Percentiles rank a stretch among this genome's conserved stretches.
These are phyloP conservation scores for Fusarium denticulatum DNA, from an alignment of 2,329 filamentous ascomycete genomes.

Conservation along the genomic window DNA sequence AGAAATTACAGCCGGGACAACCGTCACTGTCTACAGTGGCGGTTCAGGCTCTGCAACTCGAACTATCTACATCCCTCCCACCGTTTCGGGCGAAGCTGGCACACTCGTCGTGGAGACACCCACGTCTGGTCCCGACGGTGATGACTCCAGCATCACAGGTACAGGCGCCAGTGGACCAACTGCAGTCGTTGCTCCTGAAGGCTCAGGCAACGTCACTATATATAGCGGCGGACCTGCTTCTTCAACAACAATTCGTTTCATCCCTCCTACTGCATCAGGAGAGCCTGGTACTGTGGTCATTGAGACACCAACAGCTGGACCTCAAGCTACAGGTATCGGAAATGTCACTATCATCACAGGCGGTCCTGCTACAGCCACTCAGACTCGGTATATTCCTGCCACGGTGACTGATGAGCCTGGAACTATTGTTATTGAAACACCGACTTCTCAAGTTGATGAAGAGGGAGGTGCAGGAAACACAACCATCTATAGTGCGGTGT, in stretches of 20 bases:
- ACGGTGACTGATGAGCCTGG: background rate
- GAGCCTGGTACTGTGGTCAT: constrained; percentile 10
- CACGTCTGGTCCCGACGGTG: background rate
- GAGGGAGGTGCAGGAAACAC: background rate
- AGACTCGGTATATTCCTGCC: constrained; percentile 9
- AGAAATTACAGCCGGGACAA: background rate
- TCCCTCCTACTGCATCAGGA: background rate
- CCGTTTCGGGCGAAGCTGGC: background rate
- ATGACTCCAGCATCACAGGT: background rate
- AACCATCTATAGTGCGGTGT: background rate
- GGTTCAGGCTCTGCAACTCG: background rate
- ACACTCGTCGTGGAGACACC: constrained; percentile 9
- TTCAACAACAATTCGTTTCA: background rate
- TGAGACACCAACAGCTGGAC: constrained; percentile 14
- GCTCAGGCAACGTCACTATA: background rate
- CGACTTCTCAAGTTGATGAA: background rate
- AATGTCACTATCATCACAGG: constrained; percentile 6
- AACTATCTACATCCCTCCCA: constrained; percentile 7
- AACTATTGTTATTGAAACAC: constrained; percentile 3
- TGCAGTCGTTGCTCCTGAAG: background rate
- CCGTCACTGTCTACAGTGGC: background rate
- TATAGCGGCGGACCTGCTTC: constrained; percentile 7
- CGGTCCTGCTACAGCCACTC: background rate
- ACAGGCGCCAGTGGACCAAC: background rate
- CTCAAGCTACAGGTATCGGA: constrained; percentile 1